Base-by-base conservation (phyloP, 805 yeast genomes). In the Blastobotrys americana region DNA sequence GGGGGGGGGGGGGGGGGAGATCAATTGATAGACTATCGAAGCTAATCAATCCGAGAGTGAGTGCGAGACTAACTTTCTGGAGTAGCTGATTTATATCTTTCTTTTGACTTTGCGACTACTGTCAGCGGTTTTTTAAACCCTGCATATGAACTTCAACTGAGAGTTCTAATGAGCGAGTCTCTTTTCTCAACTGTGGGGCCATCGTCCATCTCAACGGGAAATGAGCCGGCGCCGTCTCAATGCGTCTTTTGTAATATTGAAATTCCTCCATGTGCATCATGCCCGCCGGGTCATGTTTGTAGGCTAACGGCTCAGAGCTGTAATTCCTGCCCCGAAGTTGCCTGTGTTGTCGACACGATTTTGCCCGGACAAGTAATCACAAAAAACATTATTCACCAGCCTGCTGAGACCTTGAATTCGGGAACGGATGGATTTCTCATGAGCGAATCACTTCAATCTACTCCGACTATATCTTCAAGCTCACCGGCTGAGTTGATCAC, bases 241-340 rank as follows among this genome's bases (percentile, higher is more conserved):
- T 25, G 31, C 31, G 31, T 25, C 31, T 25, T 25, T 25, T 25
- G 31, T 25, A 25, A 25, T 25, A 25, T 25, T 8, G 31, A 25
- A 9, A 39, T 33, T 22, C 53, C 53, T 8, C 18, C 15, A 13
- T 52, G 55, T 33, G 28, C 34, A n/a, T 19, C 23, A 16, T 52
- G 55, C 38, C 52, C 49, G 13, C 27, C 19, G 4, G 53, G 45
- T 18, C 23, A 43, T 13, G 46, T 44, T 9, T 52, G 55, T 31
- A 19, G 43, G 17, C 36, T 52, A n/a, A 39, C 55, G 9, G 18
- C 46, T 18, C 49, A 47, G 23, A 47, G 50, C 6, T 52, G 55
- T 28, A 28, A 34, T 19, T 17, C 47, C 4, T 52, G 55, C 40
- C 41, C 55, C 4, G 20, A 40, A 9, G 42, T 41, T 3, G 35